These are phyloP conservation scores for Leucosporidium yakuticum DNA, from an alignment of 768 basidiomycete genomes.

Conservation along the genomic window DNA sequence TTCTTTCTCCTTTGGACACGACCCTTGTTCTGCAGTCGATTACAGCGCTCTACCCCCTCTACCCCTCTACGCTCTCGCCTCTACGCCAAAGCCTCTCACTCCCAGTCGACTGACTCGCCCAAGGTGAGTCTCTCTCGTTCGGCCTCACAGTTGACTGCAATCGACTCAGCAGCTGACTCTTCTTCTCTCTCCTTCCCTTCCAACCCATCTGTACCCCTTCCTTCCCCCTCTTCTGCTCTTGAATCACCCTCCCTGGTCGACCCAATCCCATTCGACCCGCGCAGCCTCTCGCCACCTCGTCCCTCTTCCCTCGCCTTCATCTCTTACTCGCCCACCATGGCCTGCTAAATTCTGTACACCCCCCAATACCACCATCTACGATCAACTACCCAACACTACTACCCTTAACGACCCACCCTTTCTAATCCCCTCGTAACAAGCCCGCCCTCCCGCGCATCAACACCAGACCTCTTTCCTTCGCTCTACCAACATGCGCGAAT, in stretches of 20 bases:
- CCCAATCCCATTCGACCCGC: not conserved
- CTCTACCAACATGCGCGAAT: conserved; percentile 68
- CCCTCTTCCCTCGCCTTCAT: not conserved
- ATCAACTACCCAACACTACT: not conserved
- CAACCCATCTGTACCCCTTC: not conserved
- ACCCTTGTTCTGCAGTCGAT: too few species aligned
- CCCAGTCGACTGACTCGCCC: too few species aligned
- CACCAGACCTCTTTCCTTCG: not conserved
- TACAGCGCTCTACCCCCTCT: too few species aligned
- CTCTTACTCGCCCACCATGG: not conserved
- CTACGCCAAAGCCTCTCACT: too few species aligned
- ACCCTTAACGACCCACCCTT: not conserved
- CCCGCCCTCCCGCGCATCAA: not conserved
- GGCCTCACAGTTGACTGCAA: too few species aligned
- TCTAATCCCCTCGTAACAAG: not conserved
- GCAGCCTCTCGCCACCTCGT: not conserved
- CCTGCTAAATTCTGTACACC: not conserved
- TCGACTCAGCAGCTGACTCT: too few species aligned
- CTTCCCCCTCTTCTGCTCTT: not conserved
- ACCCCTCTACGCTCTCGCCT: too few species aligned
- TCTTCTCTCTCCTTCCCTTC: not conserved
- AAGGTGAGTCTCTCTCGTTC: too few species aligned
- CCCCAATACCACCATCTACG: not conserved
- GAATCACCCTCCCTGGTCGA: not conserved
- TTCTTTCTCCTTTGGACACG: too few species aligned